These are phyloP conservation scores for Margaritispora aquatica DNA, from an alignment of 495 filamentous ascomycete genomes.

Conservation along the genomic window DNA sequence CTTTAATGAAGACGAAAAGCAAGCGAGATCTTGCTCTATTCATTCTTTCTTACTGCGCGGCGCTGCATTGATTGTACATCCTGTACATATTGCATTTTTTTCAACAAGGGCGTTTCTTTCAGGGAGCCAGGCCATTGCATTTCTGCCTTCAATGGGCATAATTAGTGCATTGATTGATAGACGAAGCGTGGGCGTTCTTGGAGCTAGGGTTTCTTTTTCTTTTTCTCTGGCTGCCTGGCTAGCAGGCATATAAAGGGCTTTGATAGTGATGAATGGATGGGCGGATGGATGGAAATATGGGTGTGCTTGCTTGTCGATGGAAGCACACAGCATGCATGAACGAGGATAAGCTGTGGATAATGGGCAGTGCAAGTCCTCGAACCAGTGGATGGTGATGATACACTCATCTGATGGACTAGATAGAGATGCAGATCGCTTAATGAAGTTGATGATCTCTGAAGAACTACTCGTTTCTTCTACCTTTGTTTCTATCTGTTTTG, in stretches of 20 bases:
- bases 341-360: neutral
- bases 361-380: neutral
- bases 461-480: neutral
- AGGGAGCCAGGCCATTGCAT: neutral
- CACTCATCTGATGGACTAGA: neutral
- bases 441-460: neutral
- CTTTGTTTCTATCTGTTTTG: neutral
- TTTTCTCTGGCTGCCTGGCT: neutral
- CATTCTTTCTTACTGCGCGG: conserved; percentile 2
- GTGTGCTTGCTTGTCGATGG: neutral
- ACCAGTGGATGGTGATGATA: neutral
- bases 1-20: too few relatives aligned
- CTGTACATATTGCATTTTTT: conserved; percentile 2
- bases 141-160: neutral
- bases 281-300: too few relatives aligned
- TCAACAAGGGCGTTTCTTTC: neutral
- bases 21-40: neutral
- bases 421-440: neutral
- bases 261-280: too few relatives aligned
- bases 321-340: neutral
- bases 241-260: neutral
- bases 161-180: conserved; percentile 10
- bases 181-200: conserved; percentile 3
- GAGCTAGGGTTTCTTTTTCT: neutral
- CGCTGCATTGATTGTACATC: conserved; percentile 1